phyloP scores from a whole-genome alignment of 768 basidiomycete genomes.

The Hericium coralloides region DNA sequence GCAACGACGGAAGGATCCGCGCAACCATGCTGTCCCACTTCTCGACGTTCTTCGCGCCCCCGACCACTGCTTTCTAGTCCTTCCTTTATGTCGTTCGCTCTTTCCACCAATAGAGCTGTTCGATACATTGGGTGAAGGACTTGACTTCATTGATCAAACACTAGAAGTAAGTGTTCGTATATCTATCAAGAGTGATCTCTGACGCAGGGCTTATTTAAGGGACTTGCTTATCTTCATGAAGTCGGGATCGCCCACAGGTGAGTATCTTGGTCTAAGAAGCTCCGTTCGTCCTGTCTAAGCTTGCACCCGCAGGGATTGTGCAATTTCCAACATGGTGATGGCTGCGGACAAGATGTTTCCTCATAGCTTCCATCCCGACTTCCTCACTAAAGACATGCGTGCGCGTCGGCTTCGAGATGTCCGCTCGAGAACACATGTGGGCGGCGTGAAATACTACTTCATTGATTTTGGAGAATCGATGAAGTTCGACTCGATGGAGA shows the following conservation, averaged over 20 bases:
- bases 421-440: neutral
- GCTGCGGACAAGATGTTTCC: neutral
- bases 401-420: neutral
- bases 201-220: neutral
- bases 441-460: neutral
- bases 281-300: neutral
- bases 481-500: neutral
- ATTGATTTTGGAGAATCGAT: neutral
- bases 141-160: neutral
- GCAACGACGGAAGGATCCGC: neutral
- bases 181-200: neutral
- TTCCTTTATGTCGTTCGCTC: neutral
- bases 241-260: neutral
- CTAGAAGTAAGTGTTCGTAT: neutral
- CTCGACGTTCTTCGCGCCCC: neutral
- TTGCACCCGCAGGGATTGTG: neutral
- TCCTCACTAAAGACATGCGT: neutral
- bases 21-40: neutral
- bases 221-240: neutral
- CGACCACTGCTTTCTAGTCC: neutral
- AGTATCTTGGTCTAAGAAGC: neutral
- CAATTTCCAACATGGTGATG: neutral
- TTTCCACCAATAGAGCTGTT: neutral
- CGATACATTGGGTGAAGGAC: neutral
- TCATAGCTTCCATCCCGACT: neutral